phyloP scores from a whole-genome alignment of 2,329 filamentous ascomycete species.

The Dothistroma septosporum region DNA sequence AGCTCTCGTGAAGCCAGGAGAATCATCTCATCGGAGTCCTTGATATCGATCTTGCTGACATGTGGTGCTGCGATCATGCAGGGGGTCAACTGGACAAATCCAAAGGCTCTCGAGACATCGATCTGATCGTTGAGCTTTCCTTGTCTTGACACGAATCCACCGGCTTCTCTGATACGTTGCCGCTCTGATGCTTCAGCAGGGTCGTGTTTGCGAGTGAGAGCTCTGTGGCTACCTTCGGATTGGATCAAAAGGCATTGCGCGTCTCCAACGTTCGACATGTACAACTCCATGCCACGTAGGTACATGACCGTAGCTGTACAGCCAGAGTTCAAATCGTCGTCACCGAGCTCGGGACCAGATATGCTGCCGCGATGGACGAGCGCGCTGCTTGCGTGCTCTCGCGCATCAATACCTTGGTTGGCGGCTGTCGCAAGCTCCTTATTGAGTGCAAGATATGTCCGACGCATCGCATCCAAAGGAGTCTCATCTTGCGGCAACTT shows the following conservation, averaged over 20 bases:
- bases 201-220: slow-evolving; percentile 87
- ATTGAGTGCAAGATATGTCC: slow-evolving; percentile 84
- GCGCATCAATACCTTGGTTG: slow-evolving; percentile 73
- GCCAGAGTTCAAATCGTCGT: slow-evolving; percentile 85
- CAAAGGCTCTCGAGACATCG: slow-evolving; percentile 89
- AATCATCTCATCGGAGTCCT: slow-evolving; percentile 89
- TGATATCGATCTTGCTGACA: slow-evolving; percentile 71
- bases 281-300: slow-evolving; percentile 82
- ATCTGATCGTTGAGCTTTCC: slow-evolving; percentile 89
- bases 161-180: slow-evolving; percentile 85
- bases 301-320: slow-evolving; percentile 91
- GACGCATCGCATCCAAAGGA: slow-evolving; percentile 74
- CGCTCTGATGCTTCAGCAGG: slow-evolving; percentile 81
- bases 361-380: slow-evolving; percentile 66
- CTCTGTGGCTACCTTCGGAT: slow-evolving; percentile 75
- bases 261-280: slow-evolving; percentile 92
- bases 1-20: slow-evolving; percentile 86
- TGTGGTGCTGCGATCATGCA: slow-evolving; percentile 88
- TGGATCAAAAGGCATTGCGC: slow-evolving; percentile 93
- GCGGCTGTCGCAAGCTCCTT: slow-evolving; percentile 88
- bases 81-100: slow-evolving; percentile 88
- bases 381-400: slow-evolving; percentile 48
- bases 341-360: slow-evolving; percentile 71
- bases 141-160: slow-evolving; percentile 91
- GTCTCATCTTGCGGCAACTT: slow-evolving; percentile 64